These are phyloP conservation scores for Nemania sp. DNA, from an alignment of 2,329 filamentous ascomycete species.

Conservation along the genomic window DNA sequence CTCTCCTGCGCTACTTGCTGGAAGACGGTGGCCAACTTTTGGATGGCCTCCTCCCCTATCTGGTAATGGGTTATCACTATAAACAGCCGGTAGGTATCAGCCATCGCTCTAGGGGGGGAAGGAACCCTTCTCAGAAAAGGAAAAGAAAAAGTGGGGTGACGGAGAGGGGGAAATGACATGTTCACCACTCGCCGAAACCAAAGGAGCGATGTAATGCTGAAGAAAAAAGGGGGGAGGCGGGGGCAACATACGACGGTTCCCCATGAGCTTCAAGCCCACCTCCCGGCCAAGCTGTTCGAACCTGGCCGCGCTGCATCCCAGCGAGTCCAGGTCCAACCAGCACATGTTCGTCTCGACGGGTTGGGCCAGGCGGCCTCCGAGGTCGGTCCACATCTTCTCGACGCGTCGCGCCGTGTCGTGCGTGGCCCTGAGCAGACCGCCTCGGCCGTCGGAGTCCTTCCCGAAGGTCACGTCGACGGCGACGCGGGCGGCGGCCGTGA, in stretches of 20 bases:
- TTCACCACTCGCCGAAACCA: too few relatives aligned
- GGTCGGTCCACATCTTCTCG: constrained; percentile 65
- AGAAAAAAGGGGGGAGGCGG: too few relatives aligned
- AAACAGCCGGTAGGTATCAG: neutral
- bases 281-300: constrained; percentile 37
- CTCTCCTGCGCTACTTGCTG: constrained; percentile 39
- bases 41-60: constrained; percentile 63
- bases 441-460: constrained; percentile 46
- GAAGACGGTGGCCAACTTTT: constrained; percentile 52
- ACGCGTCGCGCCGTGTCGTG: constrained; percentile 63
- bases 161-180: too few relatives aligned
- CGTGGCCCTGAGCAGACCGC: constrained; percentile 51
- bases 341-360: constrained; percentile 76
- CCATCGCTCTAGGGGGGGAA: neutral
- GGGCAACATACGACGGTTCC: constrained; percentile 30
- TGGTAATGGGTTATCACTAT: constrained; percentile 47
- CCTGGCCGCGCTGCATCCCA: constrained; percentile 30
- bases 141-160: too few relatives aligned
- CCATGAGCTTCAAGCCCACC: constrained; percentile 36
- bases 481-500: constrained; percentile 75
- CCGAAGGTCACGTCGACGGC: constrained; percentile 81
- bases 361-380: constrained; percentile 62
- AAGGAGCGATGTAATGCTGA: too few relatives aligned
- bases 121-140: too few relatives aligned
- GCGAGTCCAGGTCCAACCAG: constrained; percentile 61